Percentiles rank a stretch among this genome's conserved stretches.
phyloP scores from a whole-genome alignment of 495 filamentous ascomycete species.

The Neurospora intermedia region DNA sequence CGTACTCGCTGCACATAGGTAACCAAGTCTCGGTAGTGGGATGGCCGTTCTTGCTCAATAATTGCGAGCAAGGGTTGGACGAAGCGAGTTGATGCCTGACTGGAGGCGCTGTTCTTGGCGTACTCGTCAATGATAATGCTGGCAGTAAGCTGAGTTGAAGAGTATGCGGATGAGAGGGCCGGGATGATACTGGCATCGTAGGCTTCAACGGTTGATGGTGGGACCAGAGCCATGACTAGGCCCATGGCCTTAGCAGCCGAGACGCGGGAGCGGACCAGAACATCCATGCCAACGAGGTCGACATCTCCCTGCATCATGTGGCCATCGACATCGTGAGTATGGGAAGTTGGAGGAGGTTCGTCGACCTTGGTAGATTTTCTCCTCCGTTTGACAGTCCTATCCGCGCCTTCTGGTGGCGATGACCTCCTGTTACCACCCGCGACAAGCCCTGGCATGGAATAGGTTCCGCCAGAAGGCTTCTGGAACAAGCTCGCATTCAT shows the following conservation, averaged over 20 bases:
- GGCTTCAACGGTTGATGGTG: conserved; percentile 31
- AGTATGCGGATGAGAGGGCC: conserved; percentile 57
- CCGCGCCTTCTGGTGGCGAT: conserved; percentile 45
- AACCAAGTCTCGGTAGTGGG: conserved; percentile 76
- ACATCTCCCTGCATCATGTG: conserved; percentile 97
- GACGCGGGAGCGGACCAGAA: conserved; percentile 77
- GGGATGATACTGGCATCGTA: conserved; percentile 50
- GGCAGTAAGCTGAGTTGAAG: conserved; percentile 74
- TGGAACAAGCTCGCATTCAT: conserved; percentile 86
- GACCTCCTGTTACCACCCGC: conserved; percentile 42
- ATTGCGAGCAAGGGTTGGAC: conserved; percentile 53
- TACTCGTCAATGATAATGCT: conserved; percentile 86
- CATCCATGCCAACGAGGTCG: conserved; percentile 82
- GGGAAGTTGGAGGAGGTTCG: conserved; percentile 44
- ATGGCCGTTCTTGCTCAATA: conserved; percentile 68
- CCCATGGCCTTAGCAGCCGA: conserved; percentile 78
- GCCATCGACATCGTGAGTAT: conserved; percentile 87
- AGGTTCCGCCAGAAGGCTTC: conserved; percentile 84
- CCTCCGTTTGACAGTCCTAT: conserved; percentile 53
- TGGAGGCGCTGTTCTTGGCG: conserved; percentile 44
- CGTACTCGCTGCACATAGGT: conserved; percentile 80
- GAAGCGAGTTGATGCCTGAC: conserved; percentile 34
- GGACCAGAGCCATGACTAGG: conserved; percentile 54
- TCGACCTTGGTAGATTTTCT: conserved; percentile 77
- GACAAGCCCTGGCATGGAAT: conserved; percentile 40